Base-by-base conservation (phyloP, 805 yeast genomes). In the Yarrowia keelungensis region DNA sequence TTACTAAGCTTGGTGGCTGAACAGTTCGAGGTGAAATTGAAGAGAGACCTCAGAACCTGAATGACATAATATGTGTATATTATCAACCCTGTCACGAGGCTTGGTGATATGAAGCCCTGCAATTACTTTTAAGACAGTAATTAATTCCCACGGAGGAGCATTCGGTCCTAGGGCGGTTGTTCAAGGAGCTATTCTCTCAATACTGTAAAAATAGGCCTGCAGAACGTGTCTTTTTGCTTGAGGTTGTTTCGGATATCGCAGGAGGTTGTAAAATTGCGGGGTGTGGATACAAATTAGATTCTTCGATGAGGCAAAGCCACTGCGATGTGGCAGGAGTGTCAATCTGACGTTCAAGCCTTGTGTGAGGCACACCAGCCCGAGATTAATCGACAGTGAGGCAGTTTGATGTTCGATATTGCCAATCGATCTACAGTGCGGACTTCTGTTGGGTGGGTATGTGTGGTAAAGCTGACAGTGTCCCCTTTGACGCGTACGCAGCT, bases 351-450 rank as follows among this genome's bases (percentile, higher is more conserved):
- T n/a, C 22, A 7, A n/a, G 39, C 10, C 19, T 22, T 3, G 53
- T 12, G 8, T 51, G 56, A 35, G 56, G 56, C 54, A 32, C 14
- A 32, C 56, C 56, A 51, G 26, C 22, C 42, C 32, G 32, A 26
- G 32, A 26, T 26, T 26, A 26, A 26, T 26, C 7, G 7, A 26
- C 7, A 5, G 7, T 26, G 32, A 26, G 32, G 32, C 32, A 26
- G 14, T 14, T 10, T 49, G 39, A 15, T n/a, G 22, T 1, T 50
- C 19, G 7, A 32, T 32, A 35, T 35, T 26, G 36, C 11, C 12
- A 26, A 26, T 26, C 16, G 56, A 51, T 36, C 58, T 51, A 51
- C 58, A 51, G 43, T 38, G 58, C n/a, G 10, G 43, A 12, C 8
- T 4, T 15, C 14, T 35, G 56, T 50, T 51, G 42, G 43, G 42